Percentiles rank a stretch among this genome's conserved stretches.
Conservation (phyloP, 192 early-diverging fungal genomes). For the Backusella macrospora region DNA sequence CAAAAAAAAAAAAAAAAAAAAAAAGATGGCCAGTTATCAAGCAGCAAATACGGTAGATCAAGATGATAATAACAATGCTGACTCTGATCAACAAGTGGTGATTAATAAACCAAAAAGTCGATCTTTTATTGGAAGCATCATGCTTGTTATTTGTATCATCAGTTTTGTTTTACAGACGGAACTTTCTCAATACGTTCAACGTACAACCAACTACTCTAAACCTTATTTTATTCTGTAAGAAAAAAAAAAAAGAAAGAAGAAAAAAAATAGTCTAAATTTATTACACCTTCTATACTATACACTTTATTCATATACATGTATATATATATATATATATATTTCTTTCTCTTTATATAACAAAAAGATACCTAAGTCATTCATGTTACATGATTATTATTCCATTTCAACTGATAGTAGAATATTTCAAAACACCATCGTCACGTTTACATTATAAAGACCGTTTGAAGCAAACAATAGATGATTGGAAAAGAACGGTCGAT, state of each 20-base stretch:
- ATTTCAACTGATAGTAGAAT: conserved; percentile 37
- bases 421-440: background rate
- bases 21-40: conserved; percentile 1
- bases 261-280: conserved; percentile 25
- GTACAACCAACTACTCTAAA: conserved; percentile 55
- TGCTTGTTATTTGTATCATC: conserved; percentile 49
- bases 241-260: conserved; percentile 21
- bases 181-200: conserved; percentile 62
- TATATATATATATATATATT: conserved; percentile 15
- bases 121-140: conserved; percentile 38
- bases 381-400: conserved; percentile 46
- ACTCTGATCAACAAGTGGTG: background rate
- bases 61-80: background rate
- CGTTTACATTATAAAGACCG: background rate
- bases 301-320: background rate
- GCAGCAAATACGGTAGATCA: background rate
- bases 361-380: conserved; percentile 47
- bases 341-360: conserved; percentile 19
- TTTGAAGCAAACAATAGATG: background rate
- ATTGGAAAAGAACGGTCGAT: conserved; percentile 1
- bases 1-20: too few species aligned
- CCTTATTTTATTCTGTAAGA: conserved; percentile 66
- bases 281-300: background rate
- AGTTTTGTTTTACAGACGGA: conserved; percentile 60
- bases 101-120: background rate